Base-by-base conservation (phyloP, 2,329 filamentous ascomycete species). In the Drechslerella coelobrocha region DNA sequence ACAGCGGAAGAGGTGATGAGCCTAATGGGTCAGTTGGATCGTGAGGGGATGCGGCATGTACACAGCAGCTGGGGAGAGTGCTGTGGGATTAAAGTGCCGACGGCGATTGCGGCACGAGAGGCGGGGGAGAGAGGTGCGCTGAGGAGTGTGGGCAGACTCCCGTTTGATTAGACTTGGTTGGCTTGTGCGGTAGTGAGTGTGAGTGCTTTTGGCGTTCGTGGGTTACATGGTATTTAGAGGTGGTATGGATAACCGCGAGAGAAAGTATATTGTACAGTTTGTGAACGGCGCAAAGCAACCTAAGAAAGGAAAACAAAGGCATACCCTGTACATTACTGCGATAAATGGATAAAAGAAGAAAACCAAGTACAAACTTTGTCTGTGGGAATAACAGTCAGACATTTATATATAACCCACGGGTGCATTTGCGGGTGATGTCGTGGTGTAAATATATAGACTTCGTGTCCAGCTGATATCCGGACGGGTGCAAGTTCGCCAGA, bases 1-100 rank as follows among this genome's bases (percentile, higher is more conserved):
- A 72, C 62, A 23, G 68, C 61, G 9, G 81, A 81, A 50, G 83
- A 83, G 56, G 79, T 78, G 0, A 83, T 82, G 57, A 84, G 85
- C 0, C 85, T 86, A 66, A 84, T 85, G n/a, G 81, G 86, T 24
- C 84, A 88, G 24, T 85, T 88, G 54, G 81, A 81, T 72, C 83
- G 85, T 62, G 85, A 87, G 73, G 87, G 85, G 26, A 85, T 87
- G 79, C 85, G 83, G 74, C 88, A 92, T 79, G 84, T 88, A 72
- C 89, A 94, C 79, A 86, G 83, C 61, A 86, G 86, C 21, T 99
- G 94, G 90, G 93, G 93, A 3, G 94, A 99, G 79, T 99, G 94
- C 79, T 99, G 94, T 78, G 94, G 94, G 24, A 99, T 99, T 79
- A 93, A 96, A 76, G 94, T 99, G 14, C 95, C 94, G 0, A 96